phyloP scores from a whole-genome alignment of 1,284 basidiomycete genomes.

The Trichosporon sp. region DNA sequence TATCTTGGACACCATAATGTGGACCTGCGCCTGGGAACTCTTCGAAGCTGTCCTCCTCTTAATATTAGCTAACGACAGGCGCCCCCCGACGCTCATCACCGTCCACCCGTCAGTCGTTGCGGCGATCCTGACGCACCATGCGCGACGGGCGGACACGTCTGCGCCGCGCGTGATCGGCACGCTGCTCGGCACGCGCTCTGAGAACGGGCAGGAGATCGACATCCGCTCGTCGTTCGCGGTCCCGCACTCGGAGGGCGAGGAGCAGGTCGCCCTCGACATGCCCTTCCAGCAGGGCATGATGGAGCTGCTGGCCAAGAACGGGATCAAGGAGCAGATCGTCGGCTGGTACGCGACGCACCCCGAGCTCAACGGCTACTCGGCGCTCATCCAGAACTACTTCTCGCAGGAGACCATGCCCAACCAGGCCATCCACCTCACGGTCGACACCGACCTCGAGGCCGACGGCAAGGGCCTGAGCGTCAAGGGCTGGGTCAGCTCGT shows the following conservation, averaged over 20 bases:
- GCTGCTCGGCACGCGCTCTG: conserved; percentile 78
- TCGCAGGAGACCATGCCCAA: conserved; percentile 82
- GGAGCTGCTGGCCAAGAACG: conserved; percentile 60
- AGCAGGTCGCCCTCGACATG: conserved; percentile 91
- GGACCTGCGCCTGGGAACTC: neutral
- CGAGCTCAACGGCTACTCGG: conserved; percentile 89
- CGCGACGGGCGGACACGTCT: conserved; percentile 64
- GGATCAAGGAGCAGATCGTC: conserved; percentile 49
- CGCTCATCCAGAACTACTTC: conserved; percentile 98
- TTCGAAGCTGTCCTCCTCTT: neutral
- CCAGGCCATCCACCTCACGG: conserved; percentile 86
- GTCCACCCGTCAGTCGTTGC: conserved; percentile 91
- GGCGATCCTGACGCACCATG: conserved; percentile 94
- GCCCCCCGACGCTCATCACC: conserved; percentile 68
- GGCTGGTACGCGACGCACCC: conserved; percentile 76
- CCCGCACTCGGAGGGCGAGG: conserved; percentile 83
- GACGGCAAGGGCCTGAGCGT: conserved; percentile 70
- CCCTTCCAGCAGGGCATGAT: conserved; percentile 93
- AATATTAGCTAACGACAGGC: conserved; percentile 39
- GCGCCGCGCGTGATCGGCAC: conserved; percentile 83
- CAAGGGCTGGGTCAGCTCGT: conserved; percentile 72
- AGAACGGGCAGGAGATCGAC: conserved; percentile 61
- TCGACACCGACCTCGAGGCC: conserved; percentile 69
- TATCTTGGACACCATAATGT: neutral
- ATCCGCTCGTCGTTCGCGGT: conserved; percentile 82